A percentile compares a stretch with the other conserved stretches of the same genome.
Conservation (phyloP, 352 stramenopile genomes). For the Phytophthora podocarpi region DNA sequence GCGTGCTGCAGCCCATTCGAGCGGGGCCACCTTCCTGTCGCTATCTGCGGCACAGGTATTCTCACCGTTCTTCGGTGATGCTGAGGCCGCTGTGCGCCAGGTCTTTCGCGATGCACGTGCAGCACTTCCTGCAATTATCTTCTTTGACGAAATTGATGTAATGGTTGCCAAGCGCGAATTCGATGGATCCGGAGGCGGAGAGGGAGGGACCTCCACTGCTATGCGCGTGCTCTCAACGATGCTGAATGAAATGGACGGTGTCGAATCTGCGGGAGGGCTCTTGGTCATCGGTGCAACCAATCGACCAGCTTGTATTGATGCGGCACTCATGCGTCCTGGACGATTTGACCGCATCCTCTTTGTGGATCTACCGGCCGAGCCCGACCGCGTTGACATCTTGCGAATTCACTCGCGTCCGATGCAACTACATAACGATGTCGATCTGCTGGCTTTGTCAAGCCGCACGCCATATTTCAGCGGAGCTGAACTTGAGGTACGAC, state of each 20-base stretch:
- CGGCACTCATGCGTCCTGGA: conserved; percentile 95
- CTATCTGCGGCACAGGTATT: conserved; percentile 89
- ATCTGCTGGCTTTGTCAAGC: conserved; percentile 57
- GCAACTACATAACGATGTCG: conserved; percentile 66
- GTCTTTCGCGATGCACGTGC: conserved; percentile 80
- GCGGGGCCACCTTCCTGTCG: conserved; percentile 85
- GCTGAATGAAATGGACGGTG: conserved; percentile 98
- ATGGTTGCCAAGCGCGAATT: conserved; percentile 85
- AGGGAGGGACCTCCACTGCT: conserved; percentile 63
- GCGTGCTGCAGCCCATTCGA: conserved; percentile 75
- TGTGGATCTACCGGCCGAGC: conserved; percentile 88
- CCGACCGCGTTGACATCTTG: conserved; percentile 71
- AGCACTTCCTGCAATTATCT: conserved; percentile 90
- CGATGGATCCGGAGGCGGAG: conserved; percentile 39
- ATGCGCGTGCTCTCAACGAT: conserved; percentile 96
- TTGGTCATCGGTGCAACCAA: conserved; percentile 98
- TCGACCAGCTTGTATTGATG: conserved; percentile 97
- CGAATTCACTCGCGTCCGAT: conserved; percentile 76
- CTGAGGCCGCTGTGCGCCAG: conserved; percentile 81
- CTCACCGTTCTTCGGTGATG: conserved; percentile 89
- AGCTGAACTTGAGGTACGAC: conserved; percentile 86
- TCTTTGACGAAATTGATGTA: conserved; percentile 91
- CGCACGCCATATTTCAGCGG: conserved; percentile 77
- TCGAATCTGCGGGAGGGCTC: conserved; percentile 93
- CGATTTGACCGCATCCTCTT: conserved; percentile 97